phyloP scores from a whole-genome alignment of 106 monocot genomes.

The Narthecium ossifragum region DNA sequence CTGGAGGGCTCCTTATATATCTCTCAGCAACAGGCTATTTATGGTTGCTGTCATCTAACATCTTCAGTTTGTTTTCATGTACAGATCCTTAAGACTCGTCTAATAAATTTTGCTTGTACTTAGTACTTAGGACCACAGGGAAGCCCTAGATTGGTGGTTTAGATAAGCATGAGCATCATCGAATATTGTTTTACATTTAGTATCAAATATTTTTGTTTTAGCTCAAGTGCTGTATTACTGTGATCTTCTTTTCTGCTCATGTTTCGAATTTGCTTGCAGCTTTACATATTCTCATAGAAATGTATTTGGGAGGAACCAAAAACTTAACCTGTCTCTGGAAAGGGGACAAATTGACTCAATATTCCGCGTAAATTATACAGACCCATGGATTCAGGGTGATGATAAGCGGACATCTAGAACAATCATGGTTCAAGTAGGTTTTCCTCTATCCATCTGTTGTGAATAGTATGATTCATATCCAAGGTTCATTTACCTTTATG shows the following conservation, averaged over 20 bases:
- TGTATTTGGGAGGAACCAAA: conserved; percentile 96
- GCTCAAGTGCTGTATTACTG: not conserved
- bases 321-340: conserved; percentile 92
- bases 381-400: conserved; percentile 99
- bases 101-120: no score
- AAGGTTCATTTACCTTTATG: no score
- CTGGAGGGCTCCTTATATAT: no score
- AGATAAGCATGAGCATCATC: no score
- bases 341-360: conserved; percentile 96
- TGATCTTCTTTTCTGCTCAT: conserved; percentile 10
- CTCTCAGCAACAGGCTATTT: no score
- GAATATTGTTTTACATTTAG: no score
- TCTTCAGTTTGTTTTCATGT: no score
- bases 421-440: conserved; percentile 79
- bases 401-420: conserved; percentile 89
- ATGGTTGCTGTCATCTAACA: no score
- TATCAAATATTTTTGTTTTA: not conserved
- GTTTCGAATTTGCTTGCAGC: conserved; percentile 45
- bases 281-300: conserved; percentile 99
- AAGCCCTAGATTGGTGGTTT: no score
- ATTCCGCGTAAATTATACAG: conserved; percentile 89
- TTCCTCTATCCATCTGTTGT: not conserved
- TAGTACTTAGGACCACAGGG: no score
- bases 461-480: no score
- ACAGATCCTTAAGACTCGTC: no score